Evolutionary conservation across 78 protist genomes (phyloP), one percentile per base, ranked within the genome.

Genomic region (Dictyostelium purpureum): DNA sequence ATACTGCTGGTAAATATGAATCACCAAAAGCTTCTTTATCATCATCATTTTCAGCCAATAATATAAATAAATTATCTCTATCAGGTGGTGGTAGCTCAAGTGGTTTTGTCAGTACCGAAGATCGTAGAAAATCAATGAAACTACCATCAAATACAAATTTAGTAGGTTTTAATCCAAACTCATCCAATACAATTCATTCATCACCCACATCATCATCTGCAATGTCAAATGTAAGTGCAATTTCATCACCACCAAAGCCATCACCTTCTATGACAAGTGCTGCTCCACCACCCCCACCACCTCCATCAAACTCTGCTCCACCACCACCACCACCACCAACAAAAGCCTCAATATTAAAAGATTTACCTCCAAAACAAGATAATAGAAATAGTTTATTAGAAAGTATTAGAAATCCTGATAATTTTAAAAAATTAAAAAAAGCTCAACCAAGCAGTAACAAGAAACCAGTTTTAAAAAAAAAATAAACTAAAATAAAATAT

Each of bases 321-420:
- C 42, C 59, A 47, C 74, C 90, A 35, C 92, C 92, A 57, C 82
- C 92, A 4, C 81, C 81, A n/a, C 92, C 92, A 74, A 75, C 82
- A 19, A 42, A 81, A 2, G 42, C 91, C 31, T 24, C 49, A 43
- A 11, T 24, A 7, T 12, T 6, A 71, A 43, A 3, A 4, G 42
- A 21, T 40, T 21, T 28, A 38, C 82, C 71, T 14, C 49, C 90
- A 12, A 26, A 37, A 56, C 35, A 42, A 52, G 52, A 54, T 1
- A 47, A 74, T 71, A 83, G 90, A 73, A 73, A 73, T 31, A 61
- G 54, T 40, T 28, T 83, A 10, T 83, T 83, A 14, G 90, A 83
- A 14, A 67, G 79, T 43, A 83, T 83, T 56, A 67, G 80, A 52
- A 83, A 83, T 56, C 80, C 90, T 35, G 66, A 83, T 18, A 83